Evolutionary conservation across 139 green algal genomes (phyloP), one percentile per base, ranked within the genome.

Genomic region (Edaphochlamys debaryana): DNA sequence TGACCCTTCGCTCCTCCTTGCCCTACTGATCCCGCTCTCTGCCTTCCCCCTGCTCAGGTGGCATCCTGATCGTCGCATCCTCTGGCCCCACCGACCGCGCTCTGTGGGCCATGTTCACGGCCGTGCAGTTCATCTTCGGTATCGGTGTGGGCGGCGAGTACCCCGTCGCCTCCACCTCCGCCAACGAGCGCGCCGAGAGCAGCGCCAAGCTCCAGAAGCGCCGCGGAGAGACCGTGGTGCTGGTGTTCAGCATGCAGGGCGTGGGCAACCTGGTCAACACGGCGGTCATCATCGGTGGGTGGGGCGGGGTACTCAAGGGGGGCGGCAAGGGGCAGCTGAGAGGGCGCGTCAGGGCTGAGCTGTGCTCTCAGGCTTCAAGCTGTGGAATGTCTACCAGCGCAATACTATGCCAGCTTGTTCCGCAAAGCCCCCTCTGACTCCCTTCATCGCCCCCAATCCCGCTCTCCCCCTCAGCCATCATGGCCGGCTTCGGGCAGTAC

Each of bases 121-220:
- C 64, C 25, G 77, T 83, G 45, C 77, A 83, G 48, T 83, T 83
- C 66, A 75, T 83, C 66, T 92, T 90, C 37, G 89, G 89, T 32
- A 90, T 92, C 82, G 89, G 89, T 74, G 89, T 92, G 79, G 89
- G 89, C 69, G 86, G 89, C 23, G 89, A 97, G 80, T 97, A 97
- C 87, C 94, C 94, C 17, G 90, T 96, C 75, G 94, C 94, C 37
- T 92, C 92, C 32, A 85, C 80, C 34, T 95, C 92, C 34, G 94
- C 94, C 54, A 90, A 91, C 78, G 94, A 97, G 91, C 90, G 94
- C 41, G 90, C 92, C 50, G 90, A 95, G 84, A 79, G 84, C 22
- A 89, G 81, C 62, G 67, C 73, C 19, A 68, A 82, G 30, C 89
- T 95, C 63, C 70, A 85, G 62, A 54, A 92, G 38, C 68, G 80